These are phyloP conservation scores for Fulvia fulva DNA, from an alignment of 2,329 filamentous ascomycete species.

Conservation along the genomic window DNA sequence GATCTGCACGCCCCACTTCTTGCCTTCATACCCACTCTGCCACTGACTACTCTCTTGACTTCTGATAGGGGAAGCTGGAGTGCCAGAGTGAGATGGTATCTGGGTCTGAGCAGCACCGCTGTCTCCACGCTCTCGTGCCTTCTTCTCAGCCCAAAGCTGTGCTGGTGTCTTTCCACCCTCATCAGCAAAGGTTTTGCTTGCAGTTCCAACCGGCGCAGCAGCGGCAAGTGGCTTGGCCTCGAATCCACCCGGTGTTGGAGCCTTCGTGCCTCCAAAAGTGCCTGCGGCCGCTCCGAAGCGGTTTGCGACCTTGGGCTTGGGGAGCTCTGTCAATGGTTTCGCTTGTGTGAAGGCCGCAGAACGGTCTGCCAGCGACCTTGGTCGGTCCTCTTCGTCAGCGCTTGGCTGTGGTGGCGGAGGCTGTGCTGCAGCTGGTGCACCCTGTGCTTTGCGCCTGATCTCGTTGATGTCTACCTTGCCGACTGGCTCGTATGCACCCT, in stretches of 20 bases:
- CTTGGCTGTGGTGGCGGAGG: conserved; percentile 44
- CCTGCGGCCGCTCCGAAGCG: conserved; percentile 70
- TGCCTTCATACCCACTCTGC: conserved; percentile 89
- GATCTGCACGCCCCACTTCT: conserved; percentile 82
- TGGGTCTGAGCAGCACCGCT: conserved; percentile 51
- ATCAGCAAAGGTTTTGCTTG: conserved; percentile 90
- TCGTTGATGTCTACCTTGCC: conserved; percentile 97
- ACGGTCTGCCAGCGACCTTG: conserved; percentile 69
- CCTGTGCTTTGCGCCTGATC: conserved; percentile 79
- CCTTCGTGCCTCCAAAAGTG: conserved; percentile 81
- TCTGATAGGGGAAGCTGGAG: conserved; percentile 49
- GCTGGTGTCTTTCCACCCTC: conserved; percentile 93
- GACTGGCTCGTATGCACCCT: conserved; percentile 89
- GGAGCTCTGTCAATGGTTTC: conserved; percentile 78
- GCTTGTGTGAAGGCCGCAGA: conserved; percentile 68
- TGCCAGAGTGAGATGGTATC: conserved; percentile 35
- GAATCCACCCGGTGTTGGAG: conserved; percentile 70
- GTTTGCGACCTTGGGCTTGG: conserved; percentile 92
- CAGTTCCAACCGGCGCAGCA: conserved; percentile 66
- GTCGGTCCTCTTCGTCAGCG: conserved; percentile 47
- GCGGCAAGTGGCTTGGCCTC: conserved; percentile 54
- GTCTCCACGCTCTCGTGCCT: conserved; percentile 68
- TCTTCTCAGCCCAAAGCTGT: conserved; percentile 96
- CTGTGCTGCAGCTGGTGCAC: conserved; percentile 33
- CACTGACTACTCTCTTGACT: conserved; percentile 77